These are phyloP conservation scores for Barnettozyma pratensis DNA, from an alignment of 805 yeast genomes.

Conservation along the genomic window DNA sequence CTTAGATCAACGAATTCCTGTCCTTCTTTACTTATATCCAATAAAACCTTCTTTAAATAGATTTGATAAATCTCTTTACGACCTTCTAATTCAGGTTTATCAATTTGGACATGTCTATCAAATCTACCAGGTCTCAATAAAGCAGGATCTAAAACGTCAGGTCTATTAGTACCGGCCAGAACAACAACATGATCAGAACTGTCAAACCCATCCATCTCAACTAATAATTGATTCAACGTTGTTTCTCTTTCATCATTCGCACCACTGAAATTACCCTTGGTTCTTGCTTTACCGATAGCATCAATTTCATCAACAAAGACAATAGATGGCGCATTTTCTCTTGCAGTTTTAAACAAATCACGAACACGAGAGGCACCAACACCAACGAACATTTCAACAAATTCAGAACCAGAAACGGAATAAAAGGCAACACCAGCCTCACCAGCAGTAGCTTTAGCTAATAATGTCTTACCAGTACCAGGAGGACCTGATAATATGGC, in stretches of 20 bases:
- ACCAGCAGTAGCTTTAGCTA: constrained; percentile 98
- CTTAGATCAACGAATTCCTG: constrained; percentile 44
- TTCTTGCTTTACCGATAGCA: constrained; percentile 95
- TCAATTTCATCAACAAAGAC: constrained; percentile 98
- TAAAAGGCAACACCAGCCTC: constrained; percentile 98
- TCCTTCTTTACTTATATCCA: constrained; percentile 40
- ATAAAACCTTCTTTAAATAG: constrained; percentile 68
- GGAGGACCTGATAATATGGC: constrained; percentile 98
- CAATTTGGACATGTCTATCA: constrained; percentile 88
- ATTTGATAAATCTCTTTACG: constrained; percentile 89
- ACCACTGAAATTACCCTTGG: constrained; percentile 67
- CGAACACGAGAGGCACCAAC: constrained; percentile 98
- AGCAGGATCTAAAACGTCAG: constrained; percentile 91
- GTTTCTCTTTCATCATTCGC: constrained; percentile 97
- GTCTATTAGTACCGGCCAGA: constrained; percentile 94
- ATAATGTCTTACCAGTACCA: constrained; percentile 96
- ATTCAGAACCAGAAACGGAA: constrained; percentile 95
- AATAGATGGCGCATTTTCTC: constrained; percentile 92
- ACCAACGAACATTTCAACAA: constrained; percentile 98
- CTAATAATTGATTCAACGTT: constrained; percentile 89
- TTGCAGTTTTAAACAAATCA: constrained; percentile 86
- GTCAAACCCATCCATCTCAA: constrained; percentile 98
- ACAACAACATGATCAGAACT: constrained; percentile 92
- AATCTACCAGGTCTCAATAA: constrained; percentile 96
- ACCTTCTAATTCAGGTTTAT: constrained; percentile 92